Evolutionary conservation across 208 protist genomes (phyloP), one percentile per base, ranked within the genome.

Genomic region (Leishmania gerbilli): DNA sequence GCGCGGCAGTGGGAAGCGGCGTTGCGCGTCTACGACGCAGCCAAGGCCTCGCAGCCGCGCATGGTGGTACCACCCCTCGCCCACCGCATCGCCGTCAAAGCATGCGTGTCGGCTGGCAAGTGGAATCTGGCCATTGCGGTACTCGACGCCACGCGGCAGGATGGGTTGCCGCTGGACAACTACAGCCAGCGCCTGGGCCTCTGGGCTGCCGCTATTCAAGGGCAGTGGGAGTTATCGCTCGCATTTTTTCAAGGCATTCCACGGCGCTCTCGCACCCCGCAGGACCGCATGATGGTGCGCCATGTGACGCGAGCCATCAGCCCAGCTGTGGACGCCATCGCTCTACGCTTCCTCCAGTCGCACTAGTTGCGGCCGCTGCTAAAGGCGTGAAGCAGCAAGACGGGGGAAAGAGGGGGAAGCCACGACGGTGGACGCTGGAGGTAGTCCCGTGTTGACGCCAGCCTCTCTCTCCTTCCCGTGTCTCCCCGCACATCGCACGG

Each of bases 111-210:
- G 37, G 82, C 87, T 42, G 86, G 86, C 17, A 88, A 88, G 34
- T 97, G 91, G 91, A 53, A 31, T 15, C 79, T 88, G 58, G 88
- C 84, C 45, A 84, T 95, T 34, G 49, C 77, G 13, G 79, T 95
- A 45, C 83, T 97, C 11, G 79, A 87, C 17, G 68, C 75, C n/a
- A 95, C 93, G 93, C 86, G 79, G n/a, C 80, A 81, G 15, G 89
- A 90, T 53, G 93, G 92, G 27, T 84, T 95, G 31, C 88, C 93
- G 40, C 82, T 85, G 68, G 93, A 96, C 86, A 96, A 95, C 85
- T 79, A 91, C 89, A 89, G 82, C 53, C 90, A 96, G 77, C 89
- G 90, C 1, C 84, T 95, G 17, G 85, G 91, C 3, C 68, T 96
- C 83, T 94, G 91, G 91, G 91, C 90, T 1, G 90, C 93, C 2